Percentiles rank a stretch among this genome's conserved stretches.
Conservation (phyloP, 345 rosid genomes). For the Mallotus nudiflorus region DNA sequence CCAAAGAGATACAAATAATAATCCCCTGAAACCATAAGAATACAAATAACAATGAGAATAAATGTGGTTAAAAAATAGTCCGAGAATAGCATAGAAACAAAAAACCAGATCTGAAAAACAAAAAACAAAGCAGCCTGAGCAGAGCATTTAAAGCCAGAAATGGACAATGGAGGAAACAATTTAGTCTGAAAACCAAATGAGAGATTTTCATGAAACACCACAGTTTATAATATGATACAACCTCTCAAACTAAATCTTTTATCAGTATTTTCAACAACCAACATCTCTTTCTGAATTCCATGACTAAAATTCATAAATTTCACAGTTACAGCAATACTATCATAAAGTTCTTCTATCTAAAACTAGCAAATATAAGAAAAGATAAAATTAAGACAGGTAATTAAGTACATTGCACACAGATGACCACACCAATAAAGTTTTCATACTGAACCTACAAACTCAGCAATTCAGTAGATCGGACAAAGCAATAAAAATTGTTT, state of each 20-base stretch:
- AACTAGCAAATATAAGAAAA: background rate
- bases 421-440: background rate
- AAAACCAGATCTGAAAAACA: background rate
- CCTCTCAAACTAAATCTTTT: background rate
- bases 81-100: background rate
- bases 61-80: background rate
- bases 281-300: background rate
- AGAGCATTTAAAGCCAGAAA: background rate
- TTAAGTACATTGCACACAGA: background rate
- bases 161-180: background rate
- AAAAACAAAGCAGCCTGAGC: background rate
- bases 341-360: background rate
- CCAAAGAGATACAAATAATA: conserved; percentile 2
- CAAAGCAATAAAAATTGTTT: background rate
- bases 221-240: background rate
- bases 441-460: conserved; percentile 8
- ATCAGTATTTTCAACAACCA: background rate
- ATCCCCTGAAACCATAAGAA: conserved; percentile 10
- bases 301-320: background rate
- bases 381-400: background rate
- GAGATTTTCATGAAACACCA: background rate
- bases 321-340: background rate
- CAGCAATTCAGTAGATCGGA: background rate
- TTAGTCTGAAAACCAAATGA: background rate
- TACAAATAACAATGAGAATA: background rate